Conservation (phyloP, 305 asterid genomes). For the Solanum hybrid region DNA sequence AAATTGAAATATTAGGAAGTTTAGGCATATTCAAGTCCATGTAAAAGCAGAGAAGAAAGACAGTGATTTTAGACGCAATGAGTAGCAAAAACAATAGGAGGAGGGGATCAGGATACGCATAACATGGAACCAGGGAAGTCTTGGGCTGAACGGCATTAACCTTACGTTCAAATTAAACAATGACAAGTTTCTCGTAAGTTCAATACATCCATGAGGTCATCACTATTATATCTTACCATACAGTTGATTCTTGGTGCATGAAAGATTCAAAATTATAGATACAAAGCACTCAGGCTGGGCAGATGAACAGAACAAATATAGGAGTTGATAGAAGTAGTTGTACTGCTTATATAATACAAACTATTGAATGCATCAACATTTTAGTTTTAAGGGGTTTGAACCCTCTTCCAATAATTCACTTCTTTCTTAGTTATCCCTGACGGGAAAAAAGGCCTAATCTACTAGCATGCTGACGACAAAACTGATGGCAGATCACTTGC, state of each 20-base stretch:
- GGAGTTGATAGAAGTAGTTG: not conserved
- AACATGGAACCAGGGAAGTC: not conserved
- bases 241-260: not conserved
- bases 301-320: not conserved
- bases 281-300: not conserved
- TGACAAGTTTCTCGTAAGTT: not conserved
- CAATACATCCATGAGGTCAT: not conserved
- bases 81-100: not conserved
- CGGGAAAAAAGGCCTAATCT: not conserved
- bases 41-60: not conserved
- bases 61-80: not conserved
- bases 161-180: not conserved
- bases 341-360: not conserved
- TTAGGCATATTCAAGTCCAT: not conserved
- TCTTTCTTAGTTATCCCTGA: not conserved
- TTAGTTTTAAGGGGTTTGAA: not conserved
- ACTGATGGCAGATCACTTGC: not conserved
- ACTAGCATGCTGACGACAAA: not conserved
- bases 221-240: not conserved
- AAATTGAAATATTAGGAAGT: not conserved
- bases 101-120: not conserved
- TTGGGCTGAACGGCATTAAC: not conserved
- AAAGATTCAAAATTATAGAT: not conserved
- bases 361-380: not conserved
- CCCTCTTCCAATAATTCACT: not conserved